Evolutionary conservation across 257 asterid species (phyloP).

Genomic region (Solanum chiquidenum): DNA sequence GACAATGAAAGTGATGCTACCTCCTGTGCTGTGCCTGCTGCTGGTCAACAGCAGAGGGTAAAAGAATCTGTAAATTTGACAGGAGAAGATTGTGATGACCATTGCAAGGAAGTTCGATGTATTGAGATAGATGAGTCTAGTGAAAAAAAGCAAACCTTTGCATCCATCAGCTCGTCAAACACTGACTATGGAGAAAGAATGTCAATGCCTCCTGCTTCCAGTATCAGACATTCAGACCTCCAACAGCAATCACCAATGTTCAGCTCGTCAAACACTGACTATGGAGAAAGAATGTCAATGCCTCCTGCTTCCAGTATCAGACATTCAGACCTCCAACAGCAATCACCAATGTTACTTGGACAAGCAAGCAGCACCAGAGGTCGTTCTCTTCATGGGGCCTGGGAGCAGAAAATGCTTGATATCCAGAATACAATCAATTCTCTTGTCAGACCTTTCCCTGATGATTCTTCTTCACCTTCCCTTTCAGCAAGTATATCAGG

Average conservation of each 20-base stretch:
- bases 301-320: conserved; percentile 16
- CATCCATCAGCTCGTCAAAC: conserved; percentile 22
- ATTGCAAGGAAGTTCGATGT: conserved; percentile 63
- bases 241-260: conserved; percentile 19
- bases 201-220: conserved; percentile 19
- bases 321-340: conserved; percentile 14
- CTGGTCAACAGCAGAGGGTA: conserved; percentile 24
- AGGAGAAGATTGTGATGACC: conserved; percentile 49
- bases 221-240: conserved; percentile 11
- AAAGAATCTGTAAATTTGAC: conserved; percentile 15
- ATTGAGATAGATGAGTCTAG: conserved; percentile 41
- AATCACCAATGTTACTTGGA: conserved; percentile 20
- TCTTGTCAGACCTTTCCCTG: conserved; percentile 32
- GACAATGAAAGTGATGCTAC: conserved; percentile 14
- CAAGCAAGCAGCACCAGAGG: conserved; percentile 20
- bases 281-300: conserved; percentile 31
- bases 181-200: conserved; percentile 34
- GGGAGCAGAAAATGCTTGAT: conserved; percentile 42
- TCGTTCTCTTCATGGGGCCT: conserved; percentile 22
- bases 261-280: conserved; percentile 24
- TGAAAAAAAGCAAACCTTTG: conserved; percentile 14
- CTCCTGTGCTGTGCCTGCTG: conserved; percentile 1
- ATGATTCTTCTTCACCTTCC: conserved; percentile 31
- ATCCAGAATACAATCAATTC: conserved; percentile 37
- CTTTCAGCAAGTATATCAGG: conserved; percentile 21